A percentile compares a stretch with the other conserved stretches of the same genome.
Evolutionary conservation across 2,329 filamentous ascomycete species (phyloP).

Genomic region (Fusarium sp.): DNA sequence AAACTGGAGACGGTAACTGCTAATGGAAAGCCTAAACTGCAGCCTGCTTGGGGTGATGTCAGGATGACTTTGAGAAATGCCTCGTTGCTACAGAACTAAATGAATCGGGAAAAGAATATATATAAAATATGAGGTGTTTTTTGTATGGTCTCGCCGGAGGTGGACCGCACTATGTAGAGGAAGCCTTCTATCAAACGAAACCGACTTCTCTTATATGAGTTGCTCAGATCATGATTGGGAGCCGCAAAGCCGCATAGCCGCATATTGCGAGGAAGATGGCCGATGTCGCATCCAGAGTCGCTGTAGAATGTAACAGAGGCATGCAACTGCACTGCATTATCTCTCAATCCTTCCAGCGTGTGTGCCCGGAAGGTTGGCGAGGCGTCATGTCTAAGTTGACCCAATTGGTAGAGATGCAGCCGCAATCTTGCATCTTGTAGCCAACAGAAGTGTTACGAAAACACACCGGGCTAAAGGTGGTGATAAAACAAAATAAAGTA

Average conservation of each 20-base stretch:
- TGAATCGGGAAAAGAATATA: slow-evolving; percentile 13
- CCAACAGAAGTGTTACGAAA: slow-evolving; percentile 1
- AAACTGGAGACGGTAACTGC: slow-evolving; percentile 1
- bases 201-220: slow-evolving; percentile 2
- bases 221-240: slow-evolving; percentile 23
- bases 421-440: slow-evolving; percentile 22
- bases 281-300: slow-evolving; percentile 39
- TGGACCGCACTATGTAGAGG: slow-evolving; percentile 7
- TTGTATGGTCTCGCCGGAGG: slow-evolving; percentile 25
- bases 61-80: slow-evolving; percentile 26
- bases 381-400: slow-evolving; percentile 22
- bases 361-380: slow-evolving; percentile 18
- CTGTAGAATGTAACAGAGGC: slow-evolving; percentile 26
- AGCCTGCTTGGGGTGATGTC: slow-evolving; percentile 24
- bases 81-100: slow-evolving; percentile 32
- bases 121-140: slow-evolving; percentile 34
- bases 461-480: neutral
- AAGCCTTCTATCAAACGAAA: neutral
- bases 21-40: slow-evolving; percentile 4
- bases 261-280: slow-evolving; percentile 19
- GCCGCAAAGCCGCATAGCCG: slow-evolving; percentile 17
- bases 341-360: slow-evolving; percentile 10
- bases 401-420: slow-evolving; percentile 34
- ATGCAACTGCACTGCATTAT: slow-evolving; percentile 30
- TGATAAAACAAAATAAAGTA: neutral